These are phyloP conservation scores for Annulohypoxylon moriforme DNA, from an alignment of 495 filamentous ascomycete genomes.

Conservation along the genomic window DNA sequence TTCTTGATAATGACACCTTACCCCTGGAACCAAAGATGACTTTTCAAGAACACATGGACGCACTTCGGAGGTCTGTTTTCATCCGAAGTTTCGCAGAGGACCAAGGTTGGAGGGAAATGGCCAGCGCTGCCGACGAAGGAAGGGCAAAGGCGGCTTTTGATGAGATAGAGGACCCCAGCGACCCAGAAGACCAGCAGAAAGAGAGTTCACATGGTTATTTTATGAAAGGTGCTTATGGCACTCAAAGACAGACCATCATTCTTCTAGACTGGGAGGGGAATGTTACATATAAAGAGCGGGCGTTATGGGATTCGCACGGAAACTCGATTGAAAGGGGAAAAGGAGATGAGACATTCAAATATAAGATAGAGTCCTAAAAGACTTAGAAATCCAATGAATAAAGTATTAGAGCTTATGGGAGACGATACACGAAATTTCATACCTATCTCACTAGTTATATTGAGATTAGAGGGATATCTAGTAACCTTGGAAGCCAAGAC, in stretches of 20 bases:
- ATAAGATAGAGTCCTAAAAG: constrained; percentile 67
- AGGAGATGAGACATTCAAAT: constrained; percentile 72
- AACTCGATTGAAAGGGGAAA: constrained; percentile 67
- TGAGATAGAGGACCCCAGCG: constrained; percentile 43
- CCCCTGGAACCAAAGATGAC: constrained; percentile 68
- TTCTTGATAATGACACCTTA: constrained; percentile 79
- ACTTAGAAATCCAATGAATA: constrained; percentile 16
- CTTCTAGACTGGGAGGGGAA: constrained; percentile 80
- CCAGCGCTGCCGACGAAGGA: constrained; percentile 64
- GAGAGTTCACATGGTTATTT: constrained; percentile 50
- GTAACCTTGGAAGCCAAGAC: neutral
- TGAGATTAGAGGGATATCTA: neutral
- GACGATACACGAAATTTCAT: neutral
- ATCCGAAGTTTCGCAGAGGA: constrained; percentile 76
- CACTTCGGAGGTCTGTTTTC: constrained; percentile 84
- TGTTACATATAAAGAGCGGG: constrained; percentile 84
- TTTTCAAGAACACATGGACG: constrained; percentile 75
- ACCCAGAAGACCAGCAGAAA: constrained; percentile 35
- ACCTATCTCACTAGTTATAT: neutral
- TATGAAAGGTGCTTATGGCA: constrained; percentile 82
- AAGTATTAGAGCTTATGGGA: neutral
- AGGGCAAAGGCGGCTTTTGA: constrained; percentile 50
- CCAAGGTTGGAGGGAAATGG: constrained; percentile 58
- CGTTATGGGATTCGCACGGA: constrained; percentile 77
- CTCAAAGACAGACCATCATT: constrained; percentile 89